Evolutionary conservation across 148 eudicot genomes (phyloP), one percentile per base, ranked within the genome.

Genomic region (Euryodendron excelsum): DNA sequence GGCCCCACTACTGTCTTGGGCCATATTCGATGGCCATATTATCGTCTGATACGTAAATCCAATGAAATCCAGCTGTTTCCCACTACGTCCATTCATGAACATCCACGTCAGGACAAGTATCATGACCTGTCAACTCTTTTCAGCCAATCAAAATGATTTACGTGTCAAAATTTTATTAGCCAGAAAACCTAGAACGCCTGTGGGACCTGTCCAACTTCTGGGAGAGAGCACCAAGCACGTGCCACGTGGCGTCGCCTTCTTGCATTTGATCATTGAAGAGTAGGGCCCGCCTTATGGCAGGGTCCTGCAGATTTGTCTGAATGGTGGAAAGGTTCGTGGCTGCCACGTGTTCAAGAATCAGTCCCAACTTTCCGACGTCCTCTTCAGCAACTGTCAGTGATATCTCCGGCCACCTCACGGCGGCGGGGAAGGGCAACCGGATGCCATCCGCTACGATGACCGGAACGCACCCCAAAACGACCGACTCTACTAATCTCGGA

Each of bases 381-480:
- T 56, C 65, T 75, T 94, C 97, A 12, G 91, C 68, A 45, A 94
- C 94, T 17, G 89, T 89, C 37, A 94, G 80, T 0, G 94, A 90
- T 8, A 94, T 94, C 2, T 90, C 84, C 76, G 86, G 77, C 98
- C 98, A 94, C 1, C 82, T 82, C 1, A 92, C 85, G 81, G 86
- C 86, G 56, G 86, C 72, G 34, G 85, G 59, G 74, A 92, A 92
- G 0, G 97, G 98, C 67, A 94, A 70, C 64, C 77, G 86, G 75
- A 92, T 94, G 17, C 88, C 91, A 65, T 94, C 98, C 0, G 98
- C 98, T 23, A 94, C 89, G 25, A 94, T 88, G 0, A 94, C 95
- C n/a, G 98, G 98, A 20, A 94, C 86, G 67, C 98, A 94, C 0
- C 98, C 98, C 6, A 94, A 50, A 0, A 85, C 98, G 0, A 94